Evolutionary conservation across 2,329 filamentous ascomycete species (phyloP), one percentile per base, ranked within the genome.

Genomic region (Trichoderma aggressivum): DNA sequence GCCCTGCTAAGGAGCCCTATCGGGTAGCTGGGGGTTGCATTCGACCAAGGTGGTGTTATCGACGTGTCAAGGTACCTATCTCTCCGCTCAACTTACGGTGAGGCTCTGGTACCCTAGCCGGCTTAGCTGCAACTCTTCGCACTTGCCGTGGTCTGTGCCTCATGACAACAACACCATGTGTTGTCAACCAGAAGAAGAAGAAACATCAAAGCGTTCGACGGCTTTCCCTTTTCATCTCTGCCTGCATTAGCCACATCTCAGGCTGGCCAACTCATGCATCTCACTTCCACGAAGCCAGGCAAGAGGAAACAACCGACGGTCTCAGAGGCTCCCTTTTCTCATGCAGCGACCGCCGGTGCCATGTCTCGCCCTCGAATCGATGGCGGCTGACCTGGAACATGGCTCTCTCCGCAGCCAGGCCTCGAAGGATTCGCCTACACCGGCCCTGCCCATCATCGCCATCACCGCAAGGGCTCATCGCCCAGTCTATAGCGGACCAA

Each of bases 51-150:
- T 69, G 65, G 56, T 69, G 56, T 50, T 69, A 60, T 69, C 65
- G 39, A 69, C 65, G 65, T 69, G 65, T 61, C 56, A 69, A 53
- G 21, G 65, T 61, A 69, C 65, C 28, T 69, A 26, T 43, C 65
- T 61, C 36, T 69, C 39, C 28, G 28, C 56, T 53, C 36, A 43
- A 50, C 55, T 50, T 61, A 69, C 56, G 56, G 65, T 69, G 65
- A 50, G 60, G 56, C 56, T 39, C 24, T 28, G 36, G 53, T 59
- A 47, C 64, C 64, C 64, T 58, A 24, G 50, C 63, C 21, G 56
- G 26, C 63, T 24, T 55, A 39, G 58, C 58, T 36, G 55, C 24
- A 32, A 21, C 58, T 32, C 34, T 32, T 43, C 28, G 50, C 47
- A 32, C 30, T 21, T 26, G 28, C 56, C 55, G 30, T 26, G 56